Evolutionary conservation across 257 asterid genomes (phyloP), one percentile per base, ranked within the genome.

Genomic region (Solanum gandarillasii): DNA sequence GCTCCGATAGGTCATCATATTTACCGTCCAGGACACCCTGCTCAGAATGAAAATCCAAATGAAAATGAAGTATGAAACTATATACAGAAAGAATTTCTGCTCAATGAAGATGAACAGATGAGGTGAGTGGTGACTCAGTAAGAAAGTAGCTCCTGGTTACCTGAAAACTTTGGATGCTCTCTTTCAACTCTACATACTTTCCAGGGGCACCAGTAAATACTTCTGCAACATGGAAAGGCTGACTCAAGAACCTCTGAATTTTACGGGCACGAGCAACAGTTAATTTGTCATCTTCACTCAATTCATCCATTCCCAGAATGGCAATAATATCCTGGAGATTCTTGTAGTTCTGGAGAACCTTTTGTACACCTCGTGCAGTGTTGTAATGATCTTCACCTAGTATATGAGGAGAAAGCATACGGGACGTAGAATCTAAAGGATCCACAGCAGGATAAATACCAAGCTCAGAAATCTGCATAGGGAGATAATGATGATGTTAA

Each of bases 281-380:
- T 83, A 89, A 5, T 76, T 89, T 89, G 87, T 86, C 91, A 34
- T 89, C 91, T 89, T 97, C 99, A 91, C 99, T 96, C 41, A 96
- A 94, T 92, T 96, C 99, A 89, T 96, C 99, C 99, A 97, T 94
- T 87, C 99, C 99, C 35, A 97, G 94, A 89, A 97, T 97, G 92
- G 98, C 99, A 89, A 96, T 95, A 91, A 96, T 96, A 95, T 96
- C 99, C 85, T 96, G 98, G 91, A 96, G 98, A 94, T 97, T 97
- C 94, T 95, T 97, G 92, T 95, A 97, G 90, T 97, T 95, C 88
- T 97, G 99, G 88, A 97, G 96, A 74, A 94, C 98, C 91, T 95
- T 95, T 87, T 97, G 90, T 16, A 86, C 90, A 34, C 90, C 90
- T 76, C 90, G 75, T 23, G 90, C 89, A 34, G 90, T 89, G 43